A percentile compares a stretch with the other conserved stretches of the same genome.
phyloP scores from a whole-genome alignment of 139 green algal genomes.

The Gonium pectorale region DNA sequence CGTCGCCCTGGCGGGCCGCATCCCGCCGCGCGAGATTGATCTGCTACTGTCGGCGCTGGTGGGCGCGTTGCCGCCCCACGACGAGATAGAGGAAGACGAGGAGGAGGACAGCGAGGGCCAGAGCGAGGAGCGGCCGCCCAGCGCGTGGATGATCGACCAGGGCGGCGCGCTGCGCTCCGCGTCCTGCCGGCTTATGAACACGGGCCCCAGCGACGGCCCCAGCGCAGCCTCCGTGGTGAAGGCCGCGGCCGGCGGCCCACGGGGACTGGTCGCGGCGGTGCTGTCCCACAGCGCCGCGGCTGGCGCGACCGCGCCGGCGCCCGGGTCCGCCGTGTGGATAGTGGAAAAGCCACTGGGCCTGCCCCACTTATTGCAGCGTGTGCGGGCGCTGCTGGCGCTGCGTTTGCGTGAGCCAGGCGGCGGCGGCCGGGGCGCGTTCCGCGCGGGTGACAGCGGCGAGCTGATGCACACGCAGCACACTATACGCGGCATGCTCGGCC shows the following conservation, averaged over 20 bases:
- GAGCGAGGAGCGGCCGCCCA: no score
- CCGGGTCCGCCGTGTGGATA: not conserved
- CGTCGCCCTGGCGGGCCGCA: slow-evolving; percentile 43
- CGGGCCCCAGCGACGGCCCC: not conserved
- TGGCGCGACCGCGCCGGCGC: not conserved
- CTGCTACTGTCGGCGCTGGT: slow-evolving; percentile 33
- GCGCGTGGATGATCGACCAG: not conserved
- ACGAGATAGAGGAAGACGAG: not conserved
- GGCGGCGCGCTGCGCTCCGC: slow-evolving; percentile 12
- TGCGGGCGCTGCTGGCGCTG: not conserved
- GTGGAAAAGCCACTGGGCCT: slow-evolving; percentile 17
- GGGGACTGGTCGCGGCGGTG: no score
- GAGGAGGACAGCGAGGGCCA: no score
- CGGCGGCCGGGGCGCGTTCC: not conserved
- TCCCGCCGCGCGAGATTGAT: slow-evolving; percentile 43
- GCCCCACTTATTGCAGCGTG: slow-evolving; percentile 4
- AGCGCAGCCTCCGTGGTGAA: not conserved
- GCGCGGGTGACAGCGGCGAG: not conserved
- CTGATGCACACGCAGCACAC: no score
- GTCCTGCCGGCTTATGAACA: no score
- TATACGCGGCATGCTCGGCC: no score
- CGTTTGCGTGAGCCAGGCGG: not conserved
- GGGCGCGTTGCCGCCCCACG: slow-evolving; percentile 12
- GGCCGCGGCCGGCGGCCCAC: no score
- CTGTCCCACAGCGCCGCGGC: not conserved